phyloP scores from a whole-genome alignment of 2,329 filamentous ascomycete species.

The Camillea tinctor region DNA sequence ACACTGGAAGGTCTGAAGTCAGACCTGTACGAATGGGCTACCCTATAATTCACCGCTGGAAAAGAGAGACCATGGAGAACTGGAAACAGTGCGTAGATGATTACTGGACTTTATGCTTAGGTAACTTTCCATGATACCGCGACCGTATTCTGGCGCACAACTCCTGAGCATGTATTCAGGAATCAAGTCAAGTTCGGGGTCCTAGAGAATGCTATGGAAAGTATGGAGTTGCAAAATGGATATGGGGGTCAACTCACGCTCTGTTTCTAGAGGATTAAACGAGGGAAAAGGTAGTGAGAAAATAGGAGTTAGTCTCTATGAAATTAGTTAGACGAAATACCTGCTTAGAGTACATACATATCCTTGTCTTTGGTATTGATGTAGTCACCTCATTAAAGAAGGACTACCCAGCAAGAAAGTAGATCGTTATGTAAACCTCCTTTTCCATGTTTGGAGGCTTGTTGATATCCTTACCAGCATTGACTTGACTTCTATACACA shows the following conservation, averaged over 20 bases:
- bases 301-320: no score
- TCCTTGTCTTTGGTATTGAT: no score
- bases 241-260: not conserved
- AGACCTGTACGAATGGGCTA: not conserved
- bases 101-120: not conserved
- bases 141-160: not conserved
- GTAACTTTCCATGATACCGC: no score
- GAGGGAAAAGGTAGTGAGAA: not conserved
- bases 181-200: not conserved
- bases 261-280: not conserved
- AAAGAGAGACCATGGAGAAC: not conserved
- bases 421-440: no score
- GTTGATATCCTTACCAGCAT: no score
- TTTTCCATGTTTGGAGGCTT: no score
- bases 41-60: not conserved
- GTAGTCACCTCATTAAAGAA: no score
- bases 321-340: no score
- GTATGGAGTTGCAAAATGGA: not conserved
- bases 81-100: not conserved
- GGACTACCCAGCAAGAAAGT: no score
- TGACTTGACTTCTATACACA: no score
- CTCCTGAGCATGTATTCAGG: no score
- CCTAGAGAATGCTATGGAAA: not conserved
- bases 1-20: not conserved
- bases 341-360: no score